Conservation (phyloP, 2,329 filamentous ascomycete genomes). For the Epichloe typhina region DNA sequence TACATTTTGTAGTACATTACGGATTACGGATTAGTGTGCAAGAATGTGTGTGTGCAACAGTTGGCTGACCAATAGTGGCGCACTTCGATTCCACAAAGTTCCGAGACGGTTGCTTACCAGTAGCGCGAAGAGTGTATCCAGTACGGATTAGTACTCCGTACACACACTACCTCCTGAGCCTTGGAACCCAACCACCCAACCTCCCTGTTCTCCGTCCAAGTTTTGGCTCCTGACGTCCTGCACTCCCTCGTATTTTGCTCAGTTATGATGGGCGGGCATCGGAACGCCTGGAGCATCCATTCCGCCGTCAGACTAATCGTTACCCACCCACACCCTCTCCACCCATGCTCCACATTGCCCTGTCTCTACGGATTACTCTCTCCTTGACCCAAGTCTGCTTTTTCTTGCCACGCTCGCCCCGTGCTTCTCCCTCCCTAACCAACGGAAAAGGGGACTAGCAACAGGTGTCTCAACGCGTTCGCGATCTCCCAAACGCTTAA, state of each 20-base stretch:
- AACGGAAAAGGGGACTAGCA: background rate
- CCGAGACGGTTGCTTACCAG: background rate
- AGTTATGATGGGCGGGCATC: too few relatives aligned
- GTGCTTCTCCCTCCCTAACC: background rate
- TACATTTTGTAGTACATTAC: too few relatives aligned
- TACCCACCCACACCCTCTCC: constrained; percentile 1
- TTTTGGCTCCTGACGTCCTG: background rate
- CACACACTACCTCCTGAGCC: too few relatives aligned
- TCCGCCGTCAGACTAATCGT: background rate
- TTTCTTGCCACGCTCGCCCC: background rate
- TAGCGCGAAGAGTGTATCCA: too few relatives aligned
- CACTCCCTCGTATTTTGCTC: background rate
- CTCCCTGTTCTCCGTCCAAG: background rate
- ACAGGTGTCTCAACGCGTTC: background rate
- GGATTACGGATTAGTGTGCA: too few relatives aligned
- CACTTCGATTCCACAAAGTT: background rate
- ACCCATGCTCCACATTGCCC: background rate
- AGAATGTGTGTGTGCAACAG: background rate
- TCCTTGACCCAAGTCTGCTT: background rate
- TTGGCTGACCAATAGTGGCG: background rate
- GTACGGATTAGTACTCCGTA: too few relatives aligned
- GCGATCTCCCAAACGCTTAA: constrained; percentile 5
- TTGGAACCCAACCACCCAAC: too few relatives aligned
- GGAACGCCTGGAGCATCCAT: background rate
- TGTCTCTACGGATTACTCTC: background rate